A percentile compares a stretch with the other conserved stretches of the same genome.
phyloP scores from a whole-genome alignment of 2,329 filamentous ascomycete species.

The Ophiostoma triangulosporum region DNA sequence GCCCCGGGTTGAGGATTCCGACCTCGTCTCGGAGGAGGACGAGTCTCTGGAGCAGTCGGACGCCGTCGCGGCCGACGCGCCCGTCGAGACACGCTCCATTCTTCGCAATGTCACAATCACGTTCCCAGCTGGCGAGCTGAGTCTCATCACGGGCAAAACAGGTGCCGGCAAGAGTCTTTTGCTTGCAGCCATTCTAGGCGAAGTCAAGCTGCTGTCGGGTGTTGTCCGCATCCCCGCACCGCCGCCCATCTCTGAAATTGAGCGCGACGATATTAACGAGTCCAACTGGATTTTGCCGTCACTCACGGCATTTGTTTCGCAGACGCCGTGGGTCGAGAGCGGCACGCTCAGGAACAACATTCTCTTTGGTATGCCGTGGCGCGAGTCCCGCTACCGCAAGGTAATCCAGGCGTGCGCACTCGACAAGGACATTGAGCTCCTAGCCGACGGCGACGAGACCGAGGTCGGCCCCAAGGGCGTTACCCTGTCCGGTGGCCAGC shows the following conservation, averaged over 20 bases:
- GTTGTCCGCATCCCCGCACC: conserved; percentile 17
- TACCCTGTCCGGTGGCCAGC: conserved; percentile 31
- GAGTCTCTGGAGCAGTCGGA: neutral
- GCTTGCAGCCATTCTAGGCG: conserved; percentile 26
- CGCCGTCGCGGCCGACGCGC: neutral
- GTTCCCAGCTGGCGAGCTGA: conserved; percentile 23
- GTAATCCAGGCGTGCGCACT: conserved; percentile 34
- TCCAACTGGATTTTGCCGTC: conserved; percentile 23
- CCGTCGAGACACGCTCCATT: conserved; percentile 16
- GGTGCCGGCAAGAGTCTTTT: conserved; percentile 28
- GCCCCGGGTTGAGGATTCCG: conserved; percentile 20
- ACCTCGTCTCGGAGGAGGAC: neutral
- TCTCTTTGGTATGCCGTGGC: conserved; percentile 28
- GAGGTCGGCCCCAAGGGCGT: conserved; percentile 30
- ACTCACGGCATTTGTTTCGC: conserved; percentile 31
- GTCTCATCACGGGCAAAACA: conserved; percentile 25
- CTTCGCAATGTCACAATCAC: conserved; percentile 21
- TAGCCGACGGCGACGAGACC: conserved; percentile 30
- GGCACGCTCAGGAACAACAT: conserved; percentile 32
- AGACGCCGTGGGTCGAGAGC: conserved; percentile 34
- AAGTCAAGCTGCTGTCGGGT: conserved; percentile 25
- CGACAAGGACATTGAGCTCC: conserved; percentile 27
- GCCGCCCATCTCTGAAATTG: conserved; percentile 15
- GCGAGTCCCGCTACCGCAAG: conserved; percentile 27
- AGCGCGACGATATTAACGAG: conserved; percentile 15